Evolutionary conservation across 73 alveolate genomes (phyloP).

Genomic region (Uronychia setigera): DNA sequence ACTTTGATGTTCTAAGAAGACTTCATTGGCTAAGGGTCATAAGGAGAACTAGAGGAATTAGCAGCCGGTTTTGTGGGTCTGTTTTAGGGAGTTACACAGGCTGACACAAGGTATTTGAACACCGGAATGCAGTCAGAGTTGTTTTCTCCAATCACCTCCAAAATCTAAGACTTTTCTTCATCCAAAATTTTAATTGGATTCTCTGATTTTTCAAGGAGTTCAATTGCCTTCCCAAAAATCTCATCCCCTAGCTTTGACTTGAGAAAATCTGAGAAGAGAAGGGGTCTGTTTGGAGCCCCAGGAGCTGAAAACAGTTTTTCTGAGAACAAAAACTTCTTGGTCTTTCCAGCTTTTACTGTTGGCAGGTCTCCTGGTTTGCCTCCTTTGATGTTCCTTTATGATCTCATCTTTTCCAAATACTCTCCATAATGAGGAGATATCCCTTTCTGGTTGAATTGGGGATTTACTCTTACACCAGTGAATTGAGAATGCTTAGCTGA

Average conservation of each 20-base stretch:
- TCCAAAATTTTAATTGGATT: conserved; percentile 36
- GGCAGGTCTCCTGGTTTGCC: background rate
- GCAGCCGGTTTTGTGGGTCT: background rate
- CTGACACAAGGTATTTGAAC: conserved; percentile 23
- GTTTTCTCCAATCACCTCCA: conserved; percentile 30
- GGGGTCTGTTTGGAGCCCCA: conserved; percentile 31
- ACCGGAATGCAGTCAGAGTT: conserved; percentile 26
- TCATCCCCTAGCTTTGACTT: conserved; percentile 35
- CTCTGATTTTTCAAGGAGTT: conserved; percentile 26
- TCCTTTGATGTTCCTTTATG: background rate
- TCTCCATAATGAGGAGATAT: background rate
- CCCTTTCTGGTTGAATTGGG: background rate
- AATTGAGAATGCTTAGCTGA: background rate
- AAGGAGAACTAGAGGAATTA: background rate
- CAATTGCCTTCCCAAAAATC: conserved; percentile 22
- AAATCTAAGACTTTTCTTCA: background rate
- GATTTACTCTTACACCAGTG: background rate
- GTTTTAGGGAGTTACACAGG: background rate
- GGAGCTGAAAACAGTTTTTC: conserved; percentile 35
- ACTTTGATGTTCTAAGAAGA: background rate
- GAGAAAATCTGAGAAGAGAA: conserved; percentile 25
- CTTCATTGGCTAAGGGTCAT: background rate
- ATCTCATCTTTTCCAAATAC: background rate
- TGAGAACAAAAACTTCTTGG: conserved; percentile 23
- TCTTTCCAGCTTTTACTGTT: conserved; percentile 1